Evolutionary conservation across 345 rosid species (phyloP).

Genomic region (Citrus maxima): DNA sequence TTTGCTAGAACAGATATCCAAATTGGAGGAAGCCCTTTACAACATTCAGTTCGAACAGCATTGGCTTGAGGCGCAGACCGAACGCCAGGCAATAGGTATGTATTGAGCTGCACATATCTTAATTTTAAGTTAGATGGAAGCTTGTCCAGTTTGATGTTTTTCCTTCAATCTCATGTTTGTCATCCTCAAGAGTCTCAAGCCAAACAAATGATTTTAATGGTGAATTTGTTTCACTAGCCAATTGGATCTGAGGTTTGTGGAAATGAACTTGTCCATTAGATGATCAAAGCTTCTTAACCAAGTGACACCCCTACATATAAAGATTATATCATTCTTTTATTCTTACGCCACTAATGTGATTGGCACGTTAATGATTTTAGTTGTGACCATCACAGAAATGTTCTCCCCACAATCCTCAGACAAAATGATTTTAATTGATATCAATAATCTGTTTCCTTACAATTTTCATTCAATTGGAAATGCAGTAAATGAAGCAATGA

Average conservation of each 20-base stretch:
- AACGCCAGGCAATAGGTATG: constrained; percentile 67
- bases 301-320: not conserved
- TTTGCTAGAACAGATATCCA: constrained; percentile 54
- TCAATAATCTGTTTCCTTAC: not conserved
- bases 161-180: not conserved
- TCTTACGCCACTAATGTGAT: not conserved
- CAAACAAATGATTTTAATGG: not conserved
- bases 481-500: constrained; percentile 70
- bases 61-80: constrained; percentile 81
- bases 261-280: no score
- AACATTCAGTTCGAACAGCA: constrained; percentile 75
- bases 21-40: constrained; percentile 67
- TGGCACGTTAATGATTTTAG: not conserved
- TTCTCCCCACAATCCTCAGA: not conserved
- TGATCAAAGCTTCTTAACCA: not conserved
- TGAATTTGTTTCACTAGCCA: not conserved
- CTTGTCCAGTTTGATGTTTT: not conserved
- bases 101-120: not conserved
- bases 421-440: not conserved
- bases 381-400: not conserved
- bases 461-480: constrained; percentile 3
- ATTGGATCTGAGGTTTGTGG: not conserved
- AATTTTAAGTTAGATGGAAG: not conserved
- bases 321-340: not conserved
- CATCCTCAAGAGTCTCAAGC: not conserved